Evolutionary conservation across 768 basidiomycete genomes (phyloP), one percentile per base, ranked within the genome.

Genomic region (Tulasnella sp.): DNA sequence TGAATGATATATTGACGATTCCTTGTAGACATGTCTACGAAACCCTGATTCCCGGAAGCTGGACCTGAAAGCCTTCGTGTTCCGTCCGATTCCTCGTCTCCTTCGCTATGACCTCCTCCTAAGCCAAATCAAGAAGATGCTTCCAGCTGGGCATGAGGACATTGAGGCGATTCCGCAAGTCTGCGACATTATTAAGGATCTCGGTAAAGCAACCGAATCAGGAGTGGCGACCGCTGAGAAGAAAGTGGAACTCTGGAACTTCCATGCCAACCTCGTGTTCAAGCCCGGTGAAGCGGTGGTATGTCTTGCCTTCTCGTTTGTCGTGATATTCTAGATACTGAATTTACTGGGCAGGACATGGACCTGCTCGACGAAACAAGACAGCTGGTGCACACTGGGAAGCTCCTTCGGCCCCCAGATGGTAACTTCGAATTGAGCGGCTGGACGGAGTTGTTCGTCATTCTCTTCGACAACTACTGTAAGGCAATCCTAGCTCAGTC

Each of bases 401-500:
- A 91, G 80, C 85, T 98, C 37, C 87, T 93, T 74, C 89, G 95
- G 72, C 95, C 96, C 81, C 93, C 95, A 18, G 96, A 98, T 79
- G 91, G 91, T 40, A 94, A 93, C 16, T 90, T 95, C 80, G 92
- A 92, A 83, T 93, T 91, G 91, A 94, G 89, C 80, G 93, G 92
- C 57, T 97, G 95, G 94, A 91, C 90, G 67, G 96, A 98, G 83
- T 87, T 97, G 9, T 93, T 91, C 80, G 92, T 97, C 10, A 87
- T 98, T 75, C 86, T 99, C 3, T 98, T 99, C 81, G 98, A 99
- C 84, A 95, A 99, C 82, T 99, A 98, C 81, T 84, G 95, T 95
- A 79, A 84, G 93, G 85, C 37, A 18, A 37, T 18, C 20, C n/a
- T 42, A 40, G 78, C 74, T 32, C 61, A 57, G 20, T 72, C 74